Evolutionary conservation across 2,329 filamentous ascomycete species (phyloP).

Genomic region (Neocucurbitaria cava): DNA sequence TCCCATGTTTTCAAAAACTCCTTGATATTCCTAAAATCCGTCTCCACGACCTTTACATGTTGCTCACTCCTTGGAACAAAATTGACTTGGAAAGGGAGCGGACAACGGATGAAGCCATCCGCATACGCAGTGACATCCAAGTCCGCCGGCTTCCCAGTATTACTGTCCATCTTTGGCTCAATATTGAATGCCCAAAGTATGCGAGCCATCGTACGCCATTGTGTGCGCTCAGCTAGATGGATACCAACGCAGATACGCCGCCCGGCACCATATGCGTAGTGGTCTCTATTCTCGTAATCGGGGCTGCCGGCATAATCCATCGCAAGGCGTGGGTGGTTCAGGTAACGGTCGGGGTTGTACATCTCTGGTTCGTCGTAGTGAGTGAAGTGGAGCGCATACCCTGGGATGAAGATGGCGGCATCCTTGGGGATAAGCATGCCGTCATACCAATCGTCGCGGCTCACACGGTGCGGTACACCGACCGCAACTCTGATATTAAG

Average conservation of each 20-base stretch:
- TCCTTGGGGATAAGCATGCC: conserved; percentile 41
- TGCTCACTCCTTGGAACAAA: too few species aligned
- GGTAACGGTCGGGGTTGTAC: conserved; percentile 49
- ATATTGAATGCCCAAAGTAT: conserved; percentile 40
- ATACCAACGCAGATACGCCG: conserved; percentile 59
- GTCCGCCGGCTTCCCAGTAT: conserved; percentile 28
- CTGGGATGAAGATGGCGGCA: conserved; percentile 39
- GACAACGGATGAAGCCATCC: too few species aligned
- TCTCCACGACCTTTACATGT: too few species aligned
- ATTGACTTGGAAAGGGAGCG: too few species aligned
- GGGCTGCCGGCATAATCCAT: conserved; percentile 45
- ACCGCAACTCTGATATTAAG: conserved; percentile 19
- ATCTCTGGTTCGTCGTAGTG: conserved; percentile 26
- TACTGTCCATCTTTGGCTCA: conserved; percentile 22
- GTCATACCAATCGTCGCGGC: conserved; percentile 36
- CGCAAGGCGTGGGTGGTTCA: conserved; percentile 40
- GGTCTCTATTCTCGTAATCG: conserved; percentile 49
- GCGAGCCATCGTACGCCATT: conserved; percentile 49
- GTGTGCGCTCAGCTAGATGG: conserved; percentile 61
- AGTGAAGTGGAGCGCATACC: conserved; percentile 27
- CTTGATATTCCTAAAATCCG: too few species aligned
- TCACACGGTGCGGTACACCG: conserved; percentile 31
- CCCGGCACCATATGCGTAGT: conserved; percentile 59
- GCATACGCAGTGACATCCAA: neutral
- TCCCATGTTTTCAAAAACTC: too few species aligned